Evolutionary conservation across 257 asterid species (phyloP), one percentile per base, ranked within the genome.

Genomic region (Solanum pimpinellifolium): DNA sequence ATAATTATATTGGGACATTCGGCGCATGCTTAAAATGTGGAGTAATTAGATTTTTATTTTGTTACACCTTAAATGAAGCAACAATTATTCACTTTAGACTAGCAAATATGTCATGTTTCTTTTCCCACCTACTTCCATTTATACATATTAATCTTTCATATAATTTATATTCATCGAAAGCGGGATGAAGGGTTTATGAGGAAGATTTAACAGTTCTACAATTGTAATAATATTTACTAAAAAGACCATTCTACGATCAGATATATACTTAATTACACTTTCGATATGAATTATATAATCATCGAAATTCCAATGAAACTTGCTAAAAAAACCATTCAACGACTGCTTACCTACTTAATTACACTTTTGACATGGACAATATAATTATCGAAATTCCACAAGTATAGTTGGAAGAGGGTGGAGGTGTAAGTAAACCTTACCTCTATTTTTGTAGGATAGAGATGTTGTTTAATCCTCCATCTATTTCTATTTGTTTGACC

Each of bases 21-120:
- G 85, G 85, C 69, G 85, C 85, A 81, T 81, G 85, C 85, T 81
- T 29, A 81, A 81, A 49, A 49, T 49, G 68, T 18, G 69, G 60
- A 41, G 37, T 29, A 47, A 49, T 49, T 81, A 49, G 85, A 49
- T 81, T 81, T 29, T 49, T 25, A 81, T 49, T 80, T 10, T 81
- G 46, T 29, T 49, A 81, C 44, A 81, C 85, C 85, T 49, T 81
- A 49, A 29, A 81, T 81, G 85, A 81, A 81, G 69, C 85, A 81
- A 47, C 46, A 81, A 81, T 49, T 81, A 81, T 78, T 78, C 84
- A 27, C 37, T 25, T 78, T 46, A 78, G 25, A 46, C 13, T 29
- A 80, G 11, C 42, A 80, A 16, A 33, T 46, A 42, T 21, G 27
- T 23, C 60, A n/a, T 76, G 83, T 42, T 33, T 69, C 27, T 60